Base-by-base conservation (phyloP, 768 basidiomycete species). In the Suillus subluteus region DNA sequence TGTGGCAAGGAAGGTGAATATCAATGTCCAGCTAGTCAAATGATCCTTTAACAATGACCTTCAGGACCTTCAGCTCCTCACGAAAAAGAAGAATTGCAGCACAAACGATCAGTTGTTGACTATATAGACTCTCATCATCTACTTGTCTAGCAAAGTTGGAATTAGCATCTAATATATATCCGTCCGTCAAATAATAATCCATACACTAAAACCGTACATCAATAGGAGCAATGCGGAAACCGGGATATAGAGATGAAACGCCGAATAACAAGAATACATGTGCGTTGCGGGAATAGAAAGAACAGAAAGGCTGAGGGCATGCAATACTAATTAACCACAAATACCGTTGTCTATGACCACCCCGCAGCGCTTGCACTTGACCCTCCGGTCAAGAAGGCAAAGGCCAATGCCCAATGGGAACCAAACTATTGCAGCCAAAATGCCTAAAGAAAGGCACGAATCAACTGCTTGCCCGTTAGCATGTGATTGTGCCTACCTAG, bases 371-470 rank as follows among this genome's bases (percentile, higher is more conserved):
- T 73, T 76, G 77, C 93, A 95, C 68, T 82, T 83, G 37, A 91
- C 89, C 61, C 82, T 79, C 54, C 90, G 84, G 75, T 95, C 94
- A 32, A 95, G 81, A 11, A 95, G 76, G 72, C 94, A 95, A 6
- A 91, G 79, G 2, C 88, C 91, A 46, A 95, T 83, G 6, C 94
- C 94, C 0, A 94, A 77, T 4, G 94, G 94, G 80, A 95, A 95
- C 93, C 92, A 95, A 66, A 95, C 80, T 32, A 95, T 79, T 5
- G 94, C 93, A 9, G 91, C 91, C n/a, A 95, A 78, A 40, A 95
- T 77, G 64, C 93, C 92, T 93, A 67, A 41, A 61, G 46, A 59
- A 63, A 26, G 21, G 40, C 5, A 48, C 11, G 6, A n/a, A 37
- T 62, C 58, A 2, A 23, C 46, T 35, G 59, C 55, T 58, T 71